phyloP scores from a whole-genome alignment of 805 yeast species.

The Candida incommunis region DNA sequence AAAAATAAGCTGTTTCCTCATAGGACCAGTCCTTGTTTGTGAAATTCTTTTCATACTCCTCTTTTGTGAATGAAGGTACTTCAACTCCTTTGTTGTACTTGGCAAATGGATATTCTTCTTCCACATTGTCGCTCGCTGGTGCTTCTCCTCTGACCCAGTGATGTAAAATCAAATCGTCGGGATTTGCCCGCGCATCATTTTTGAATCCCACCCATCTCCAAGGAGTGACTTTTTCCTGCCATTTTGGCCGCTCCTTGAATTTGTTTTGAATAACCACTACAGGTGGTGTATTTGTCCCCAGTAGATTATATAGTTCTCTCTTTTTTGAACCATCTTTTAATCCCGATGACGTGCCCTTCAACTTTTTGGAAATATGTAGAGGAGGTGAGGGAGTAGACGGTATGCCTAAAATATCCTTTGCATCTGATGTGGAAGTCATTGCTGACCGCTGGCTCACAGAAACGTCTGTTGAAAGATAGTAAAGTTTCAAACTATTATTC shows the following conservation, averaged over 20 bases:
- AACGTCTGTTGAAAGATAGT: neutral
- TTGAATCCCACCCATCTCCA: conserved; percentile 64
- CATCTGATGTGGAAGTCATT: neutral
- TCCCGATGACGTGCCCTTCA: conserved; percentile 21
- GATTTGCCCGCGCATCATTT: conserved; percentile 35
- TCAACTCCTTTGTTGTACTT: conserved; percentile 57
- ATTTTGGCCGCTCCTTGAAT: conserved; percentile 51
- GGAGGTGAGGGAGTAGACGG: conserved; percentile 5
- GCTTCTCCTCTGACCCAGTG: conserved; percentile 84
- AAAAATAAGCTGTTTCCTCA: conserved; percentile 68
- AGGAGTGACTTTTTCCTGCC: conserved; percentile 54
- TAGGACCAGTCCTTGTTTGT: conserved; percentile 48
- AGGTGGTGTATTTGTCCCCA: conserved; percentile 91
- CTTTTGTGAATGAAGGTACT: conserved; percentile 52
- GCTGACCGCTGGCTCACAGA: too few species aligned
- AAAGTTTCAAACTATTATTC: neutral
- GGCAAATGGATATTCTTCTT: conserved; percentile 49
- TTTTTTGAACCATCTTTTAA: conserved; percentile 47
- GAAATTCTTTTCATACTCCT: conserved; percentile 43
- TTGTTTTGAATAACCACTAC: conserved; percentile 37
- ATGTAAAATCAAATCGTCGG: conserved; percentile 36
- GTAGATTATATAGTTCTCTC: conserved; percentile 68
- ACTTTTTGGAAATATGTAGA: conserved; percentile 10
- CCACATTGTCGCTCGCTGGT: conserved; percentile 19
- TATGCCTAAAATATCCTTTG: conserved; percentile 2